phyloP scores from a whole-genome alignment of 371 early-diverging fungal species.

The Mortierella sp. region DNA sequence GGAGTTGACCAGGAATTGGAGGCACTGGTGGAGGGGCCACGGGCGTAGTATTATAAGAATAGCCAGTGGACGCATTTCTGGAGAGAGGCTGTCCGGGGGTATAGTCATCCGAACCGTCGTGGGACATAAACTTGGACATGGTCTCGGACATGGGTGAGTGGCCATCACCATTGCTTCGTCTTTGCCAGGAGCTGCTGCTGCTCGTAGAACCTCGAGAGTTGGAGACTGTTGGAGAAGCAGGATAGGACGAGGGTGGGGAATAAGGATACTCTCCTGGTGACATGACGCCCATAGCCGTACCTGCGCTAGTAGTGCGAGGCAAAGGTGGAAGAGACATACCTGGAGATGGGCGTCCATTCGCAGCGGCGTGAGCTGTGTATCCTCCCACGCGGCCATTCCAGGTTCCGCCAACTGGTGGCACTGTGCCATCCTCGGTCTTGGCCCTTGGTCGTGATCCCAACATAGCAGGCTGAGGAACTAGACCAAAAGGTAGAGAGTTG shows the following conservation, averaged over 20 bases:
- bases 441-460: slow-evolving; percentile 50
- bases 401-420: slow-evolving; percentile 11
- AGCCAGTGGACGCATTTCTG: slow-evolving; percentile 53
- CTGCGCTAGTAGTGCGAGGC: slow-evolving; percentile 59
- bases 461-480: slow-evolving; percentile 38
- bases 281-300: slow-evolving; percentile 50
- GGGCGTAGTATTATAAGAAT: slow-evolving; percentile 42
- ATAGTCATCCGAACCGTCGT: slow-evolving; percentile 3
- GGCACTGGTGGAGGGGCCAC: slow-evolving; percentile 25
- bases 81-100: slow-evolving; percentile 36
- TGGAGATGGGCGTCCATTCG: slow-evolving; percentile 34
- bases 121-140: slow-evolving; percentile 57
- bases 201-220: slow-evolving; percentile 57
- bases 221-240: slow-evolving; percentile 70
- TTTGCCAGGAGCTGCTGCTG: slow-evolving; percentile 55
- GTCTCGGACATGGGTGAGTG: slow-evolving; percentile 59
- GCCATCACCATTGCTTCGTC: slow-evolving; percentile 57
- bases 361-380: slow-evolving; percentile 24
- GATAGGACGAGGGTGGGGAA: slow-evolving; percentile 73
- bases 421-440: slow-evolving; percentile 45
- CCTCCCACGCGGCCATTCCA: slow-evolving; percentile 32
- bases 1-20: slow-evolving; percentile 57
- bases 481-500: slow-evolving; percentile 34
- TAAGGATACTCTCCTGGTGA: slow-evolving; percentile 64
- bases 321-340: slow-evolving; percentile 64